Evolutionary conservation across 768 basidiomycete genomes (phyloP), one percentile per base, ranked within the genome.

Genomic region (Gloeopeniophorella convolvens): DNA sequence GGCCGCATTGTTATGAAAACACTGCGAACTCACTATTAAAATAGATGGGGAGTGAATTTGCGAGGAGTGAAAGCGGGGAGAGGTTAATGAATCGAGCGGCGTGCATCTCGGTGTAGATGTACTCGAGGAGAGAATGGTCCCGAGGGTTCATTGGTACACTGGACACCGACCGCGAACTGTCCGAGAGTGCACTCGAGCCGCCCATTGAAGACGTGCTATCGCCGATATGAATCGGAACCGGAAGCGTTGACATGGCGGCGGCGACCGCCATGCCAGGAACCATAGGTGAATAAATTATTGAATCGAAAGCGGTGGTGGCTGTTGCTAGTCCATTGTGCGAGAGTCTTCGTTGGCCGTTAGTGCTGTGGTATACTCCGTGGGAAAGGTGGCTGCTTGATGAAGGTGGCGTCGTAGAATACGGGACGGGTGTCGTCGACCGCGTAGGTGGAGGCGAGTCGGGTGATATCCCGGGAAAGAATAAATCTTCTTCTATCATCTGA

Each of bases 401-500:
- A 16, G 45, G 41, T n/a, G 39, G 39, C 12, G 46, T 42, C 15
- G 39, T 5, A 21, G 32, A 24, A 16, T 42, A 31, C 23, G 41
- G 52, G 35, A 34, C 27, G 31, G 43, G 56, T 33, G 32, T 35
- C 37, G 62, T 13, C 37, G 59, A 42, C 26, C 47, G 45, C 27
- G 55, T 23, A 16, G 23, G 48, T 40, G 48, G 43, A 44, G 30
- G 48, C n/a, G 50, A 23, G 39, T 75, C 72, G 13, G 65, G 57
- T 3, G 62, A 52, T 54, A 69, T 73, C 11, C 84, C 83, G 1
- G 85, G 85, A 59, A 87, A 86, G 60, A 76, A 80, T 3, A 89
- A 63, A 54, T 89, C 84, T 63, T 86, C 84, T 62, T 89, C 86
- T 42, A 85, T 68, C 65, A 87, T 72, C 82, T 84, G 51, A 26